Percentiles rank a stretch among this genome's conserved stretches.
Conservation (phyloP, 345 rosid genomes). For the Melaleuca alternifolia region DNA sequence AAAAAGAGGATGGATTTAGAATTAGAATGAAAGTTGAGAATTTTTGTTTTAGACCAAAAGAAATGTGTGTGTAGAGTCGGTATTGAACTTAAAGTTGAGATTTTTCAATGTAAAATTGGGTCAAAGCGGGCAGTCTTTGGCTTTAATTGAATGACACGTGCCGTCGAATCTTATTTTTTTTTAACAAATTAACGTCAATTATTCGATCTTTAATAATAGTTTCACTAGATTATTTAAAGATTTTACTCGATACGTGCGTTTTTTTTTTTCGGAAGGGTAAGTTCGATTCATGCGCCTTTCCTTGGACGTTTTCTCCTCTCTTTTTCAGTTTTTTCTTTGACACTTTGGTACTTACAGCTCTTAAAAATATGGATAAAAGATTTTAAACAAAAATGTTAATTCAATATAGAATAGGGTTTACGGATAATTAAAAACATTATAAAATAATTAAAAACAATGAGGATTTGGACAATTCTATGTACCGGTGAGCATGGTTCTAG, state of each 20-base stretch:
- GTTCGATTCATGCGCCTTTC: not conserved
- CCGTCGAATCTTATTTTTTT: not conserved
- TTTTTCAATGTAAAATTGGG: no score
- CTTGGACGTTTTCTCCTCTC: not conserved
- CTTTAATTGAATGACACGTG: not conserved
- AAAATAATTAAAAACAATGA: not conserved
- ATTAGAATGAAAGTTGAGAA: no score
- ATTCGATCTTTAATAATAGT: not conserved
- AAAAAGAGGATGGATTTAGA: no score
- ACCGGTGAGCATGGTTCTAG: no score
- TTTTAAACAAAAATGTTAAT: not conserved
- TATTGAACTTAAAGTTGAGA: no score
- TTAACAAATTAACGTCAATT: not conserved
- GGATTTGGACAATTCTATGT: not conserved
- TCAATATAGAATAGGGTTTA: not conserved
- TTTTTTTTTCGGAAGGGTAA: not conserved
- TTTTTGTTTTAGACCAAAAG: no score
- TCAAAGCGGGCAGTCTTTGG: not conserved
- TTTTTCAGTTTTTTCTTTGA: not conserved
- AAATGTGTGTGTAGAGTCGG: no score
- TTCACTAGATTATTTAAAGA: not conserved
- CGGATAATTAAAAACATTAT: not conserved
- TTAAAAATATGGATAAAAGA: not conserved
- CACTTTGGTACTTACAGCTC: not conserved
- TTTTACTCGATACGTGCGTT: not conserved